These are phyloP conservation scores for Tolypocladium guangdongense DNA, from an alignment of 2,329 filamentous ascomycete species.

Conservation along the genomic window DNA sequence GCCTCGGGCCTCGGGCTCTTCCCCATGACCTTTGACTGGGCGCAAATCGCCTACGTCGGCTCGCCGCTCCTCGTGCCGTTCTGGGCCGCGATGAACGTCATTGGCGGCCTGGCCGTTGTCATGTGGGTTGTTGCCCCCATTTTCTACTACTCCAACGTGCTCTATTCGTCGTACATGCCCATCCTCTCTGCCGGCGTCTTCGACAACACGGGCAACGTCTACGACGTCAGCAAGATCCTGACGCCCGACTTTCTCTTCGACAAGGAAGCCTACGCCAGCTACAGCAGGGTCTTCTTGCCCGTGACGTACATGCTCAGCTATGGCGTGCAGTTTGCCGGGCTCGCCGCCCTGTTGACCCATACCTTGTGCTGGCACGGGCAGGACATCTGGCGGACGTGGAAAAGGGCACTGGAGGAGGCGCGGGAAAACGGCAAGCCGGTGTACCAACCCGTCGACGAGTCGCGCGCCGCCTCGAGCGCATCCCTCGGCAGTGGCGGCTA, in stretches of 20 bases:
- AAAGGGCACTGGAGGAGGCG: constrained; percentile 54
- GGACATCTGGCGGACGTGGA: constrained; percentile 72
- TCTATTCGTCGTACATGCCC: constrained; percentile 77
- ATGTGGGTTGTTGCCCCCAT: constrained; percentile 80
- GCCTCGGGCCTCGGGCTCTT: constrained; percentile 76
- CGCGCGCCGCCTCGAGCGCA: constrained; percentile 9
- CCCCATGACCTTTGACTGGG: constrained; percentile 85
- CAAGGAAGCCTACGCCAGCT: constrained; percentile 61
- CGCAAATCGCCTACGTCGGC: constrained; percentile 79
- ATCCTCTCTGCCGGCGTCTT: constrained; percentile 78
- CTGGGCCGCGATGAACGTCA: constrained; percentile 77
- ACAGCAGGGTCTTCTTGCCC: constrained; percentile 74
- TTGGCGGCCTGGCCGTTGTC: constrained; percentile 67
- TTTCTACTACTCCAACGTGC: constrained; percentile 68
- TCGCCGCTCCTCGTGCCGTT: constrained; percentile 76
- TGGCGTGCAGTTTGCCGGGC: constrained; percentile 72
- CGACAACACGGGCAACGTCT: constrained; percentile 70
- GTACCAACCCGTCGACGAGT: constrained; percentile 41
- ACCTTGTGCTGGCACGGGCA: constrained; percentile 76
- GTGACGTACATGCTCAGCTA: constrained; percentile 85
- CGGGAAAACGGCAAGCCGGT: constrained; percentile 35
- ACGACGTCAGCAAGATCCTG: constrained; percentile 72
- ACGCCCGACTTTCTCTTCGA: constrained; percentile 72
- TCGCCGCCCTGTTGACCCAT: constrained; percentile 70
- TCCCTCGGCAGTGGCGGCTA: constrained; percentile 10